phyloP scores from a whole-genome alignment of 805 yeast species.

The Yarrowia porcina region DNA sequence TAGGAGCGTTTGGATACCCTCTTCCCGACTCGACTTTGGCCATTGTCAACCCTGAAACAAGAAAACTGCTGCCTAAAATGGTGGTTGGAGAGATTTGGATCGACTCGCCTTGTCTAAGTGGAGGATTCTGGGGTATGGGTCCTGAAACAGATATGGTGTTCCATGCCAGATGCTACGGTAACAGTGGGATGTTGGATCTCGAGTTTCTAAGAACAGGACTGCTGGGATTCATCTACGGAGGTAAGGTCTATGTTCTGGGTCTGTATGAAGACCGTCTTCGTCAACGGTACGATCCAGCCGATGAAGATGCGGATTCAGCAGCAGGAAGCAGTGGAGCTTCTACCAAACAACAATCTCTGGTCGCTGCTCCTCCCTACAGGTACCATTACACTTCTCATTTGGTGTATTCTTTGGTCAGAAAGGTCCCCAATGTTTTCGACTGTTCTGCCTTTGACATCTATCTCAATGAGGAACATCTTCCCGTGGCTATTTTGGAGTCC shows the following conservation, averaged over 20 bases:
- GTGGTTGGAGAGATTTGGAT: constrained; percentile 97
- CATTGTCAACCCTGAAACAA: constrained; percentile 89
- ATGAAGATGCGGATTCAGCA: constrained; percentile 36
- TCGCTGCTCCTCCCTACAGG: constrained; percentile 38
- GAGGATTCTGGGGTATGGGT: constrained; percentile 76
- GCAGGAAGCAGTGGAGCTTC: constrained; percentile 12
- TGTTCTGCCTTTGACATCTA: constrained; percentile 87
- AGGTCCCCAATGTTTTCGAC: constrained; percentile 77
- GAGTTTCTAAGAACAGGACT: constrained; percentile 88
- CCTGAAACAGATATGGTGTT: constrained; percentile 70
- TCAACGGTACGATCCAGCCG: constrained; percentile 64
- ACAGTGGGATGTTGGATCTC: constrained; percentile 64
- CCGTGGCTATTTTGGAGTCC: constrained; percentile 83
- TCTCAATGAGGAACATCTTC: constrained; percentile 74
- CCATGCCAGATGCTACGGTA: constrained; percentile 72
- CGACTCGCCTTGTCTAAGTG: constrained; percentile 87
- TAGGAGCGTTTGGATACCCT: constrained; percentile 93
- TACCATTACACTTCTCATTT: constrained; percentile 87
- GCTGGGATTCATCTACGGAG: constrained; percentile 82
- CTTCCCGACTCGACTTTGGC: constrained; percentile 92
- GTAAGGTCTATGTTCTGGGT: constrained; percentile 84
- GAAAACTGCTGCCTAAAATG: constrained; percentile 64
- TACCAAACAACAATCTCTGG: constrained; percentile 29
- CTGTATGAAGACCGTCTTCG: constrained; percentile 86
- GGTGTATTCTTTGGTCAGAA: constrained; percentile 76